Base-by-base conservation (phyloP, 2,329 filamentous ascomycete species). In the Cytospora paraplurivora region DNA sequence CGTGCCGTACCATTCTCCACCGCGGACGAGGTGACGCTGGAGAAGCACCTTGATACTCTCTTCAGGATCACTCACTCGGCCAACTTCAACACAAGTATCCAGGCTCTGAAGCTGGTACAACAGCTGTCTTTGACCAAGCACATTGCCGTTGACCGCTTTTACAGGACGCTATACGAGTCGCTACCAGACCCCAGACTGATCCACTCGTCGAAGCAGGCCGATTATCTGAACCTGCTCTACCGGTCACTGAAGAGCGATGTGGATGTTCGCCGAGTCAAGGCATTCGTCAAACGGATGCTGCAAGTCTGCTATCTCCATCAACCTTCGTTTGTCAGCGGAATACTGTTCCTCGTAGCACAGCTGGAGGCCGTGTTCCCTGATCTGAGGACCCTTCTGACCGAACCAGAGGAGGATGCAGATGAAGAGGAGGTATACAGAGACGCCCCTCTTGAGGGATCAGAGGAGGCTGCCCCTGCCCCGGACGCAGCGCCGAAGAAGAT, bases 81-180 rank as follows among this genome's bases (percentile, higher is more conserved):
- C 62, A 99, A 99, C 76, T 98, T 99, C 84, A 99, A 98, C 78
- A 99, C 95, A 0, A 95, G 93, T 73, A 92, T 99, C 44, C 95
- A 99, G 76, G 94, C 95, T 38, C 84, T 99, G 68, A 90, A 97
- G 78, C 81, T 99, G 55, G 96, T 99, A 68, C 95, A 98, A 74
- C 95, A 98, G 75, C 85, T 99, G 34, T 91, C 93, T 0, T 82
- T 88, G 1, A 86, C 88, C 3, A 92, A 95, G 73, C 89, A 93
- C 71, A 82, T 94, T 60, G 89, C 90, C 5, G 88, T 89, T 13
- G 95, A 99, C 72, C 86, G 95, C 66, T 99, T 97, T 79, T 99
- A 98, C 79, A 86, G 93, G 57, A 97, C 93, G 11, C 81, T 99
- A 2, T 99, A 99, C 76, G 95, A 99, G 77, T 97, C 93, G 8